phyloP scores from a whole-genome alignment of 768 basidiomycete species.

The Lentinus brumalis region DNA sequence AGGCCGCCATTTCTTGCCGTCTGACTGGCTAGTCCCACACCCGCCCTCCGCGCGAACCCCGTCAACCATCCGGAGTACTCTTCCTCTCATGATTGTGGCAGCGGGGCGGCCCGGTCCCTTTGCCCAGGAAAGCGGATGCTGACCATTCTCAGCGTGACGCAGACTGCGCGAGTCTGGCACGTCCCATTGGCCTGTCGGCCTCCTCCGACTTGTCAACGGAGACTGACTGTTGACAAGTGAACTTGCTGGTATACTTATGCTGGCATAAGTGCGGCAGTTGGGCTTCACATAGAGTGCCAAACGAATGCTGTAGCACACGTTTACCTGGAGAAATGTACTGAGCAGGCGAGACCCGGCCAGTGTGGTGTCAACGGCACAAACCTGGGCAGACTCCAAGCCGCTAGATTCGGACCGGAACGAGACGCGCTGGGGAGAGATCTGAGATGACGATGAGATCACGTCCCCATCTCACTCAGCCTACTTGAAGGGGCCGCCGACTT shows the following conservation, averaged over 20 bases:
- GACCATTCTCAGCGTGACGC: not conserved
- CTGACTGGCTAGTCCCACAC: not conserved
- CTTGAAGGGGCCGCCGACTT: not conserved
- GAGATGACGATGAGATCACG: slow-evolving; percentile 10
- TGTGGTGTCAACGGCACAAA: not conserved
- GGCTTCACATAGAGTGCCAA: no score
- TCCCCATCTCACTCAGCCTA: slow-evolving; percentile 9
- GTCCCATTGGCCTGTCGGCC: no score
- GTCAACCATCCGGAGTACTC: not conserved
- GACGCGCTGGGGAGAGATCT: not conserved
- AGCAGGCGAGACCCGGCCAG: not conserved
- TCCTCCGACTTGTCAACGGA: no score
- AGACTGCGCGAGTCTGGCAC: no score
- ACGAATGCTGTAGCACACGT: no score
- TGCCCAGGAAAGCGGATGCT: not conserved
- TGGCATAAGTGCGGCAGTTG: not conserved
- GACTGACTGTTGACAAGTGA: no score
- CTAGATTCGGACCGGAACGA: not conserved
- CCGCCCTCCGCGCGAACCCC: slow-evolving; percentile 5
- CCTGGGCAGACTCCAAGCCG: not conserved
- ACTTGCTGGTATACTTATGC: not conserved
- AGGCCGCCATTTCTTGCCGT: not conserved
- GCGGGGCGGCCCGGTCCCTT: not conserved
- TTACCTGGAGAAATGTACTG: not conserved
- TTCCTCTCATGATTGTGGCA: not conserved